These are phyloP conservation scores for Globisporangium sylvaticum DNA, from an alignment of 352 stramenopile genomes.

Conservation along the genomic window DNA sequence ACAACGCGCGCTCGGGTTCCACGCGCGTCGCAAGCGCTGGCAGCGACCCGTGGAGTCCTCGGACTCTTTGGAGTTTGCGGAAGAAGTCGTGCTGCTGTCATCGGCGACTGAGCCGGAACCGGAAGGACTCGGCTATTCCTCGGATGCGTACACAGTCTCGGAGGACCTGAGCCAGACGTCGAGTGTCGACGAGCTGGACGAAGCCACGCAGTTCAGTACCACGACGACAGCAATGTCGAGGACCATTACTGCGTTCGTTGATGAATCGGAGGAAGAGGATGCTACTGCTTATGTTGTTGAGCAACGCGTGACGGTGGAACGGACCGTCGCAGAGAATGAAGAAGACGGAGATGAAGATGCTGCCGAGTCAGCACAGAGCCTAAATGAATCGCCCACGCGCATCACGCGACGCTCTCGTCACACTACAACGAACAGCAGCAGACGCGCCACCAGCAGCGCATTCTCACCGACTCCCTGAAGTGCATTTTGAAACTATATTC, in stretches of 20 bases:
- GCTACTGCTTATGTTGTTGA: not conserved
- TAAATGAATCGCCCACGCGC: not conserved
- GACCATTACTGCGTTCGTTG: not conserved
- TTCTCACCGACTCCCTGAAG: not conserved
- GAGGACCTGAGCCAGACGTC: constrained; percentile 1
- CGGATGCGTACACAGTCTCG: constrained; percentile 1
- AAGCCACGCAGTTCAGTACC: not conserved
- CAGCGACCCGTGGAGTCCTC: constrained; percentile 14
- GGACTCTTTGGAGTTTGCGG: constrained; percentile 23
- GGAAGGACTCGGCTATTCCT: constrained; percentile 9
- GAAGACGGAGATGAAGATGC: not conserved
- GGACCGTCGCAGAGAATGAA: not conserved
- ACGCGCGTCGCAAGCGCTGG: constrained; percentile 28
- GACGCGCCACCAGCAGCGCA: no score
- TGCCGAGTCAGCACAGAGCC: not conserved
- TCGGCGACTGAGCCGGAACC: constrained; percentile 10
- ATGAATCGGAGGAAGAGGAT: not conserved
- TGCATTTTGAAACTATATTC: not conserved
- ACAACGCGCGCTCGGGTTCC: constrained; percentile 6
- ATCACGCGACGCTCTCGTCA: not conserved
- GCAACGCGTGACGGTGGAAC: not conserved
- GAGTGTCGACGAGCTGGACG: not conserved
- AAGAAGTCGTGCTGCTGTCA: constrained; percentile 43
- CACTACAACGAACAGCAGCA: not conserved
- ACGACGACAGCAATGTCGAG: not conserved